Percentiles rank a stretch among this genome's conserved stretches.
Conservation (phyloP, 2,329 filamentous ascomycete species). For the Colletotrichum filicis region DNA sequence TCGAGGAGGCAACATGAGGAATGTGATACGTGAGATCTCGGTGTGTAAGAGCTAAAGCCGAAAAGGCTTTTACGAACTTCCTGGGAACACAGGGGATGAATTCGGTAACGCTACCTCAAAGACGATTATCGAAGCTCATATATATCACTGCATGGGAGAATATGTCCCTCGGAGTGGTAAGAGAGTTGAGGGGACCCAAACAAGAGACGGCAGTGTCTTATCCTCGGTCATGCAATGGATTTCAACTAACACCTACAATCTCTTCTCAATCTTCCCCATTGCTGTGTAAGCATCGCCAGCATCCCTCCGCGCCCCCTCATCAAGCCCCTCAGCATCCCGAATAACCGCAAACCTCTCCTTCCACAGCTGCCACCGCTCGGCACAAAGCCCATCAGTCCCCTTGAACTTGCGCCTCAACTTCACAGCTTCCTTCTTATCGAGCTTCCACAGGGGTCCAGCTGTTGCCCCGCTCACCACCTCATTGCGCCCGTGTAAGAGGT, state of each 20-base stretch:
- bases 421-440: conserved; percentile 33
- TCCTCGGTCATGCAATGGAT: no score
- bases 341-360: conserved; percentile 35
- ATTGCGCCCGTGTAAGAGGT: not conserved
- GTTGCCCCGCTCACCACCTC: conserved; percentile 8
- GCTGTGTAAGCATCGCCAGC: not conserved
- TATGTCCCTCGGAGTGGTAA: no score
- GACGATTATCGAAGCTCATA: no score
- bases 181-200: no score
- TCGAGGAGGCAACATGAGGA: not conserved
- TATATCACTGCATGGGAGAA: no score
- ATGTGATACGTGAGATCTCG: not conserved
- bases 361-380: conserved; percentile 36
- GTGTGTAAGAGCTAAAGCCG: not conserved
- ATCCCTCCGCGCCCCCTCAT: not conserved
- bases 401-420: conserved; percentile 32
- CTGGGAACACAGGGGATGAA: not conserved
- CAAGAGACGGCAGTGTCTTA: no score
- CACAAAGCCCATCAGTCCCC: conserved; percentile 34
- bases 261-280: not conserved
- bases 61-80: not conserved
- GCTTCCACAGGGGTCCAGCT: conserved; percentile 36
- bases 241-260: no score
- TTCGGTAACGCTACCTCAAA: not conserved
- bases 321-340: conserved; percentile 22